Evolutionary conservation across 2,329 filamentous ascomycete genomes (phyloP), one percentile per base, ranked within the genome.

Genomic region (Chaetomium globosum): DNA sequence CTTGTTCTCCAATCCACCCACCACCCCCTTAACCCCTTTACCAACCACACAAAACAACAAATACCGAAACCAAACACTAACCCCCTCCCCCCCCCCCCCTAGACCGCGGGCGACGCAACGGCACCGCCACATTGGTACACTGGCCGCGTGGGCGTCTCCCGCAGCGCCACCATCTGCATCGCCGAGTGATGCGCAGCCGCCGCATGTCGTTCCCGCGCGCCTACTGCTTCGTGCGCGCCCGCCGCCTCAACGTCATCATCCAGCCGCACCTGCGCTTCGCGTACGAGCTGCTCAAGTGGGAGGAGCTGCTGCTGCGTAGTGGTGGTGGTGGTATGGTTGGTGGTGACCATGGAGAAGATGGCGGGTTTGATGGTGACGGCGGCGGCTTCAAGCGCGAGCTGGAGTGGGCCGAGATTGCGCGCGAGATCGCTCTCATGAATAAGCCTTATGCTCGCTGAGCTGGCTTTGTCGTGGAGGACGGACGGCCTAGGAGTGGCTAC

Each of bases 81-180:
- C 39, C 39, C 26, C 26, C 26, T 26, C 4, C 26, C 26, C 26
- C 26, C 26, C 26, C 4, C 26, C 26, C 26, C 26, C 2, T 4
- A 26, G 26, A 92, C 71, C 87, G 88, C 71, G 93, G 94, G 43
- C 91, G 89, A 74, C 79, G 80, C 46, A 89, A 90, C 52, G 89
- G 90, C 33, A 91, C 87, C 4, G 92, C 94, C 28, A 98, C 95
- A 0, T 83, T 99, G 64, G 95, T 99, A 19, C 95, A 99, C 76
- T 99, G 95, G 95, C 76, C 89, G 95, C 21, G 95, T 99, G 8
- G 95, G 95, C 56, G 95, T 99, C 62, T 97, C 93, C 59, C 87
- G 95, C 59, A 97, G 92, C 68, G 95, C 95, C 13, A 99, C 94
- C 1, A 97, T 99, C 67, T 98, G 95, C 76, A 99, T 99, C 73